Conservation (phyloP, 371 early-diverging fungal species). For the Basidiobolus meristosporus region DNA sequence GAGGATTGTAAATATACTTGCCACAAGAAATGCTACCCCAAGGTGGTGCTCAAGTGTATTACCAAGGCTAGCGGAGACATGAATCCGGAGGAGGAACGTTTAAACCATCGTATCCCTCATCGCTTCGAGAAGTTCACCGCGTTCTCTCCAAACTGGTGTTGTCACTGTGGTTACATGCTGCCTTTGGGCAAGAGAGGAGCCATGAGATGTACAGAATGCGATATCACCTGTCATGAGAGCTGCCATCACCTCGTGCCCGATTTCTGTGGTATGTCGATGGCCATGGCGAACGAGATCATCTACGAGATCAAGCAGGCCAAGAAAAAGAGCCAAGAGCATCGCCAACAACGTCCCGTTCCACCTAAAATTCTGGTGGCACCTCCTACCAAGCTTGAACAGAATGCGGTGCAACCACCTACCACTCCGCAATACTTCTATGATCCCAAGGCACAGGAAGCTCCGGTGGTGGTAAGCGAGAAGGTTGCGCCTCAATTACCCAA, state of each 20-base stretch:
- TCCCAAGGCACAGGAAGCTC: too few relatives aligned
- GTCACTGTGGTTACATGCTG: constrained; percentile 92
- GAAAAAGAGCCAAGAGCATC: background rate
- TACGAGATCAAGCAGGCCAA: constrained; percentile 29
- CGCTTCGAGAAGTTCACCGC: constrained; percentile 60
- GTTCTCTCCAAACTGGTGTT: constrained; percentile 81
- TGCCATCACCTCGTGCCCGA: constrained; percentile 80
- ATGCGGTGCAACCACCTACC: background rate
- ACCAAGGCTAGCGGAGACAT: constrained; percentile 32
- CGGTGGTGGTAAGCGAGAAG: constrained; percentile 4
- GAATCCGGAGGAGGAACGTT: constrained; percentile 34
- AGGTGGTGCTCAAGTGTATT: constrained; percentile 82
- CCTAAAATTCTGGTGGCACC: background rate
- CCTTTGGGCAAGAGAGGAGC: constrained; percentile 53
- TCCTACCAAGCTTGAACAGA: background rate
- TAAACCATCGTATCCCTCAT: constrained; percentile 87
- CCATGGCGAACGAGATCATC: constrained; percentile 62
- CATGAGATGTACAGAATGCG: constrained; percentile 59
- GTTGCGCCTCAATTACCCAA: constrained; percentile 5
- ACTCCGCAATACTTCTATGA: constrained; percentile 6
- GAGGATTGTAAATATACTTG: constrained; percentile 88
- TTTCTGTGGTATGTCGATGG: constrained; percentile 80
- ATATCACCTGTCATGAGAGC: constrained; percentile 52
- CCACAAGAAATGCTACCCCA: constrained; percentile 73
- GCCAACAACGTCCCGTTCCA: background rate